Conservation (phyloP, 78 protist genomes). For the Dictyostelium capitatum region DNA sequence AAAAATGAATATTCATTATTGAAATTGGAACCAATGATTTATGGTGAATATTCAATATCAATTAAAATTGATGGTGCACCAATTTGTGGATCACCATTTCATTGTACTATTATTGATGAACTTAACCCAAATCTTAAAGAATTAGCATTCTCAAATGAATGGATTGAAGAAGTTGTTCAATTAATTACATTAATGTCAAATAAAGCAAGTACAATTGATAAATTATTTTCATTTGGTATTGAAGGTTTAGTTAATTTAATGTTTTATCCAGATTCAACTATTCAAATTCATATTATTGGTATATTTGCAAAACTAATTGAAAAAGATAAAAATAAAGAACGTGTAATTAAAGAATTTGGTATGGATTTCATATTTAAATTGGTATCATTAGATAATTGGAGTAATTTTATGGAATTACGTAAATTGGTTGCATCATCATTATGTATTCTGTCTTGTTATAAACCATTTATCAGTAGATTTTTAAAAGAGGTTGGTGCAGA, state of each 20-base stretch:
- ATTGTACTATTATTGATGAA: conserved; percentile 69
- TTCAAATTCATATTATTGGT: conserved; percentile 64
- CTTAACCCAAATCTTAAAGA: conserved; percentile 65
- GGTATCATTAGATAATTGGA: conserved; percentile 64
- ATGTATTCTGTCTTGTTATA: conserved; percentile 29
- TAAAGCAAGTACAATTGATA: conserved; percentile 47
- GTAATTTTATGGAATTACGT: conserved; percentile 42
- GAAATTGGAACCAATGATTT: conserved; percentile 24
- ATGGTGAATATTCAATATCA: conserved; percentile 59
- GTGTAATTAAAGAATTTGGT: conserved; percentile 55
- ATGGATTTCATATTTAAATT: conserved; percentile 59
- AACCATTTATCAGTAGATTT: conserved; percentile 46
- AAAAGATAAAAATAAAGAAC: conserved; percentile 68
- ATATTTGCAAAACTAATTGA: conserved; percentile 43
- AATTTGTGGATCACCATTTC: conserved; percentile 69
- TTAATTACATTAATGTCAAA: conserved; percentile 52
- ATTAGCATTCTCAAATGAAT: conserved; percentile 78
- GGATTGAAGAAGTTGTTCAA: conserved; percentile 66
- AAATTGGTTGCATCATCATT: conserved; percentile 45
- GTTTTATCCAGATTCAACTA: conserved; percentile 72
- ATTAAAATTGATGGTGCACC: conserved; percentile 60
- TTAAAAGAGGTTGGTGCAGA: conserved; percentile 34
- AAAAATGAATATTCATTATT: conserved; percentile 35
- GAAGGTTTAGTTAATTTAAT: conserved; percentile 58
- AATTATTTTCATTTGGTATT: conserved; percentile 67